phyloP scores from a whole-genome alignment of 345 rosid species.

The Carallia pectinifolia region DNA sequence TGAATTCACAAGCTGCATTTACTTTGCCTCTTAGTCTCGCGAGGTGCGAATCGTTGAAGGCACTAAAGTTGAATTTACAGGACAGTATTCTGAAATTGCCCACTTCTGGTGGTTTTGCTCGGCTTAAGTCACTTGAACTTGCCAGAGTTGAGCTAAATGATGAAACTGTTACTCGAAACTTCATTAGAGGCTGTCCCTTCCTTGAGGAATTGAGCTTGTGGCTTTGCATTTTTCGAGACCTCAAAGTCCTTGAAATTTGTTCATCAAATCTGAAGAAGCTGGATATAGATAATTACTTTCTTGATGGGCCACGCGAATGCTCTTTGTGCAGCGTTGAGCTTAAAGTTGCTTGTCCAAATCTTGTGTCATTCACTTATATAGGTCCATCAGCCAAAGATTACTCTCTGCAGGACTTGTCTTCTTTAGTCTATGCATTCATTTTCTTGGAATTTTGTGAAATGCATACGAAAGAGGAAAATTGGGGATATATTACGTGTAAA shows the following conservation, averaged over 20 bases:
- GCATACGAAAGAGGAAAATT: not conserved
- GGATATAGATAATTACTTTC: not conserved
- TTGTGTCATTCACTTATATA: not conserved
- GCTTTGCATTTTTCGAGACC: not conserved
- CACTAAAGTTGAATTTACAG: not conserved
- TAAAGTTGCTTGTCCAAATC: conserved; percentile 3
- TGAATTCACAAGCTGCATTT: too few species aligned
- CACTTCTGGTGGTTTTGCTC: not conserved
- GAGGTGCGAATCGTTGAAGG: not conserved
- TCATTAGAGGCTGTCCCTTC: conserved; percentile 1
- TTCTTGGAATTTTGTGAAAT: too few species aligned
- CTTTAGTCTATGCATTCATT: not conserved
- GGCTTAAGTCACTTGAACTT: not conserved
- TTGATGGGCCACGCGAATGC: not conserved
- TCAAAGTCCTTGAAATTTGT: too few species aligned
- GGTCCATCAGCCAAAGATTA: not conserved
- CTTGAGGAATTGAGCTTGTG: not conserved
- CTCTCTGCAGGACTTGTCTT: not conserved
- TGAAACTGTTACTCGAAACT: not conserved
- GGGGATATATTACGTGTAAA: not conserved
- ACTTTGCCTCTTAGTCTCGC: not conserved
- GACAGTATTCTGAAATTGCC: not conserved
- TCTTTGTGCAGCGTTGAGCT: not conserved
- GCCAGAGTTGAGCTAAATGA: not conserved
- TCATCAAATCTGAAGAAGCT: not conserved